Percentiles rank a stretch among this genome's conserved stretches.
These are phyloP conservation scores for Haplosporangium gracile DNA, from an alignment of 192 early-diverging fungal species.

Conservation along the genomic window DNA sequence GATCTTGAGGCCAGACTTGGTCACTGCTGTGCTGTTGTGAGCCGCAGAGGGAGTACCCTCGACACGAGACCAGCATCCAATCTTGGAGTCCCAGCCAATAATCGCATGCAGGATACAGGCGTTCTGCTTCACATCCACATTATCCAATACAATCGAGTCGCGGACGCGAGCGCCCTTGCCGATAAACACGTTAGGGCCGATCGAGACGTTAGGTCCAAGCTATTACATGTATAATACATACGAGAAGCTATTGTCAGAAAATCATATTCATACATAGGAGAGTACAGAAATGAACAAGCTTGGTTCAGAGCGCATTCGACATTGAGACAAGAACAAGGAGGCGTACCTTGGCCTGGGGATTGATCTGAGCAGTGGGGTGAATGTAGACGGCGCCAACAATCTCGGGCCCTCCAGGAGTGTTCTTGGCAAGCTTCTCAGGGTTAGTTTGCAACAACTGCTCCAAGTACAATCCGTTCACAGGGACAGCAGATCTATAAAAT, in stretches of 20 bases:
- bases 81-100: conserved; percentile 93
- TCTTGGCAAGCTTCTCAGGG: conserved; percentile 75
- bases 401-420: conserved; percentile 71
- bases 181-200: conserved; percentile 90
- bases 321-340: background rate
- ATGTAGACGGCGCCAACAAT: conserved; percentile 94
- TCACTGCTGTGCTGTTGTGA: conserved; percentile 83
- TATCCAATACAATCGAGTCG: conserved; percentile 95
- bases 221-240: conserved; percentile 16
- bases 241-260: background rate
- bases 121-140: conserved; percentile 91
- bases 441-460: conserved; percentile 78
- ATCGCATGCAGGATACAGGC: conserved; percentile 90
- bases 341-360: conserved; percentile 87
- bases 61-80: conserved; percentile 94
- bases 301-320: too few species aligned
- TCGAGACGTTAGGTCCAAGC: conserved; percentile 96
- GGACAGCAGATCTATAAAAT: conserved; percentile 81
- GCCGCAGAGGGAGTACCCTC: conserved; percentile 84
- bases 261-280: background rate
- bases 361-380: conserved; percentile 92
- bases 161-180: conserved; percentile 94
- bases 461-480: conserved; percentile 94
- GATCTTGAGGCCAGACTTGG: conserved; percentile 89
- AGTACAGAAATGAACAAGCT: background rate